Evolutionary conservation across 2,329 filamentous ascomycete species (phyloP), one percentile per base, ranked within the genome.

Genomic region (Ophiosphaerella narmari): DNA sequence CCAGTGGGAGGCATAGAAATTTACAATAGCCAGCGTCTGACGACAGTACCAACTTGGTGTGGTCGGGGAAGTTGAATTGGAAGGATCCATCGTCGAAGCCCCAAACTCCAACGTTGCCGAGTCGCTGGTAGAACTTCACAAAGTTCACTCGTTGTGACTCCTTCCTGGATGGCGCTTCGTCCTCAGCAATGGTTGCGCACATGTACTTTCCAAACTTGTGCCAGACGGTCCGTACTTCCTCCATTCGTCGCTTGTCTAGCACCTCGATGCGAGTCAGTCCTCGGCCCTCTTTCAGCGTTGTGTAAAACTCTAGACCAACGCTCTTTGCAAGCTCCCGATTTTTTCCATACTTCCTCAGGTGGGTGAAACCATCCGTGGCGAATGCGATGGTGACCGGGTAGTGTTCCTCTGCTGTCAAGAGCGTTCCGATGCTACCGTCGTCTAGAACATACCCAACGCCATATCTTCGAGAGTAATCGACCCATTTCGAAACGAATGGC

Each of bases 11-110:
- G 64, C 90, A 87, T 76, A 89, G 89, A 67, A 91, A 90, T 67
- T 90, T 87, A 60, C 88, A 87, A 80, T 86, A 88, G 1, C 82
- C 84, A n/a, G 88, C 89, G 26, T 87, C 83, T 1, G 86, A 77
- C 50, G 90, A 89, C 23, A 94, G 76, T 11, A 93, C 87, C 46
- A 94, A 83, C 74, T 94, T 94, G 51, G 90, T 93, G 71, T 94
- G 90, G 61, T 94, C 90, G 2, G 90, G 89, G 71, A 94, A 94
- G 75, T 94, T 93, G 74, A 93, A 89, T 83, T 89, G 89, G 59
- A 92, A 80, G 63, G 90, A 88, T 2, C 90, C 90, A 67, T 93
- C 89, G 48, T 83, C 84, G 64, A 93, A 93, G 42, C 86, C 85
- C 89, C 89, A 92, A 72, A 89, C 88, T 13, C 89, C 88, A 26